phyloP scores from a whole-genome alignment of 1,139 yeast species.

The Kodamaea sp. region DNA sequence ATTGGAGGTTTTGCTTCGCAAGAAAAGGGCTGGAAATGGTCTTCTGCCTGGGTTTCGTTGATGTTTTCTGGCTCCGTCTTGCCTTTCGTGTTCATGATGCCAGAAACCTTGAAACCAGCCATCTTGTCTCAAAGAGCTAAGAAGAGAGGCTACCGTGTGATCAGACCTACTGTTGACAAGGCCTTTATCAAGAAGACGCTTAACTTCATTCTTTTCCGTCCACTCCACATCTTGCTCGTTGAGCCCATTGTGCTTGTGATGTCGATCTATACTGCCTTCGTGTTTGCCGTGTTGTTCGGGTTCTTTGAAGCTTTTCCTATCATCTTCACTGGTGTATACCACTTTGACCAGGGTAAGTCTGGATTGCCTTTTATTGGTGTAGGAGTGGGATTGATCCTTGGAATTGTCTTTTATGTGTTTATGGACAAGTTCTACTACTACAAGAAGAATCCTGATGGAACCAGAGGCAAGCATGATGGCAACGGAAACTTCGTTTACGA shows the following conservation, averaged over 20 bases:
- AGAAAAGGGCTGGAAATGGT: constrained; percentile 73
- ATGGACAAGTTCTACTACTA: constrained; percentile 51
- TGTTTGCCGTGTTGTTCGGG: constrained; percentile 74
- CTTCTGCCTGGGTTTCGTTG: constrained; percentile 69
- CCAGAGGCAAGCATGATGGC: constrained; percentile 56
- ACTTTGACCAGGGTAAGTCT: constrained; percentile 58
- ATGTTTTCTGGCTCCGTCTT: constrained; percentile 70
- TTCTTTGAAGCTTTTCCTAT: constrained; percentile 79
- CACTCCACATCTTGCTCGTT: constrained; percentile 60
- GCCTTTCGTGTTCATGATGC: constrained; percentile 57
- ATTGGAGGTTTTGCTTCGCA: constrained; percentile 79
- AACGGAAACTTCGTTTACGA: constrained; percentile 52
- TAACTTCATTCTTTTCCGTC: constrained; percentile 55
- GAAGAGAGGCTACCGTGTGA: constrained; percentile 55
- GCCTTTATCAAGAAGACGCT: constrained; percentile 27
- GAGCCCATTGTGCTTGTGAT: constrained; percentile 73
- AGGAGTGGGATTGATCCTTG: constrained; percentile 61
- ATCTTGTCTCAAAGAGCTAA: constrained; percentile 58
- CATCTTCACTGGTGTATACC: constrained; percentile 63
- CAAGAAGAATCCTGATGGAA: constrained; percentile 64
- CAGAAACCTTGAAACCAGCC: constrained; percentile 71
- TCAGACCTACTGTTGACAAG: constrained; percentile 26
- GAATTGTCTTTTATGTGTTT: constrained; percentile 50
- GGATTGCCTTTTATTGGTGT: constrained; percentile 72
- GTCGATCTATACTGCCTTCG: constrained; percentile 67